A percentile compares a stretch with the other conserved stretches of the same genome.
These are phyloP conservation scores for Gomphus bonarii DNA, from an alignment of 1,284 basidiomycete species.

Conservation along the genomic window DNA sequence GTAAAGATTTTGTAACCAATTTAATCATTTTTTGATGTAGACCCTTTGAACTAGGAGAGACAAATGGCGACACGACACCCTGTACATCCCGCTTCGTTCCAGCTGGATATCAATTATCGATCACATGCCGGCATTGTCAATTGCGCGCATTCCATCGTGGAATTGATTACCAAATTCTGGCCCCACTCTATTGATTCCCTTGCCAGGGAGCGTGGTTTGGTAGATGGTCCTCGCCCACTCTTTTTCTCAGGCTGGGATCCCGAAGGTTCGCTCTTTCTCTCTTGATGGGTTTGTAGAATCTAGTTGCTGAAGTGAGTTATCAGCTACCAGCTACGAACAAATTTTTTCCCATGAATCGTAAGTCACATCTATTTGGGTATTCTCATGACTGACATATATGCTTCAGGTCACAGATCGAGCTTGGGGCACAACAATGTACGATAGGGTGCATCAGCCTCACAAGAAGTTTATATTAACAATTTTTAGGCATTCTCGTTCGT, in stretches of 20 bases:
- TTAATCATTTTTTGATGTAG: not conserved
- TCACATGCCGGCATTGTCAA: constrained; percentile 65
- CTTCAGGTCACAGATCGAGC: constrained; percentile 34
- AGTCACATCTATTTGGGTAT: constrained; percentile 9
- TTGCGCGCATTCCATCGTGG: constrained; percentile 53
- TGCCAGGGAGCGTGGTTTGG: constrained; percentile 44
- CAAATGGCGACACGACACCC: constrained; percentile 14
- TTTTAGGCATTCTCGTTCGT: constrained; percentile 57
- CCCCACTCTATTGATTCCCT: constrained; percentile 55
- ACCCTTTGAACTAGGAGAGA: not conserved
- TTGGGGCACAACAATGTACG: constrained; percentile 59
- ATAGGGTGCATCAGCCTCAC: constrained; percentile 10
- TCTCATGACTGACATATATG: not conserved
- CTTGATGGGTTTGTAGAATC: constrained; percentile 17
- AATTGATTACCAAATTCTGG: constrained; percentile 55
- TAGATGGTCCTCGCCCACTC: constrained; percentile 49
- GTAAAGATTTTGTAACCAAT: constrained; percentile 23
- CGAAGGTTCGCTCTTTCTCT: constrained; percentile 16
- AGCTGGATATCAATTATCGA: constrained; percentile 56
- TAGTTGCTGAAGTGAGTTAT: constrained; percentile 19
- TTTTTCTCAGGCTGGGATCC: constrained; percentile 48
- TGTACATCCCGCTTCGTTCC: constrained; percentile 38
- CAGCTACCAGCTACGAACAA: constrained; percentile 31
- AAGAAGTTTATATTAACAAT: not conserved
- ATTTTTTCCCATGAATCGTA: constrained; percentile 44